These are phyloP conservation scores for Boletus calvinii DNA, from an alignment of 1,284 basidiomycete species.

Conservation along the genomic window DNA sequence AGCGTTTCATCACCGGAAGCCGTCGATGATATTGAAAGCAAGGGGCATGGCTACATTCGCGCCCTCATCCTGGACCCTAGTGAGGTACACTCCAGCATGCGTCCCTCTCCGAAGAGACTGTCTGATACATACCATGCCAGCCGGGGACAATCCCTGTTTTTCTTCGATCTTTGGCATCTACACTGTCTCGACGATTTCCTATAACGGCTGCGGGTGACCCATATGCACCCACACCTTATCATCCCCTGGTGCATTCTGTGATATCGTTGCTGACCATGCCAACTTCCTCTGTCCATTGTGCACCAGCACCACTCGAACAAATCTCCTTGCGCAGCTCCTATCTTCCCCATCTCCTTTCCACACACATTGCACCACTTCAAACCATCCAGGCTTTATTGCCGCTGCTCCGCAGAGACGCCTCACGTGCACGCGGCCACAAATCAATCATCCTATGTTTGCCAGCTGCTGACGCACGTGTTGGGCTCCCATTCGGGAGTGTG, in stretches of 20 bases:
- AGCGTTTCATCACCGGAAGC: constrained; percentile 68
- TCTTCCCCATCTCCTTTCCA: constrained; percentile 63
- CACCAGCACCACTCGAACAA: constrained; percentile 65
- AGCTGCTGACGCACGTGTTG: constrained; percentile 64
- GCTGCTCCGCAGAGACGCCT: constrained; percentile 62
- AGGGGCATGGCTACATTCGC: constrained; percentile 70
- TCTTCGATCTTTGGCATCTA: constrained; percentile 72
- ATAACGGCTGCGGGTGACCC: constrained; percentile 75
- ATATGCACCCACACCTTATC: constrained; percentile 58
- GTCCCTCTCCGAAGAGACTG: background rate
- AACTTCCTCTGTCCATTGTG: constrained; percentile 32
- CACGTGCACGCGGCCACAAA: constrained; percentile 50
- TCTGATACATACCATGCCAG: constrained; percentile 37
- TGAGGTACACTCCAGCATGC: constrained; percentile 45
- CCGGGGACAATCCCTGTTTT: constrained; percentile 70
- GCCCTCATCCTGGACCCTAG: constrained; percentile 75
- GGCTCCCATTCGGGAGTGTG: constrained; percentile 63
- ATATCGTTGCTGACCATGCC: constrained; percentile 68
- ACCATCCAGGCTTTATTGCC: constrained; percentile 75
- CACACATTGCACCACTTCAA: constrained; percentile 73
- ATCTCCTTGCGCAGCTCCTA: constrained; percentile 63
- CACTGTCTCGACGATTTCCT: constrained; percentile 79
- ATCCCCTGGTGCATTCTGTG: constrained; percentile 68
- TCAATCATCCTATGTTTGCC: constrained; percentile 71
- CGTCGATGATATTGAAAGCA: constrained; percentile 59